Conservation (phyloP, 139 green algal genomes). For the Closterium sp. region DNA sequence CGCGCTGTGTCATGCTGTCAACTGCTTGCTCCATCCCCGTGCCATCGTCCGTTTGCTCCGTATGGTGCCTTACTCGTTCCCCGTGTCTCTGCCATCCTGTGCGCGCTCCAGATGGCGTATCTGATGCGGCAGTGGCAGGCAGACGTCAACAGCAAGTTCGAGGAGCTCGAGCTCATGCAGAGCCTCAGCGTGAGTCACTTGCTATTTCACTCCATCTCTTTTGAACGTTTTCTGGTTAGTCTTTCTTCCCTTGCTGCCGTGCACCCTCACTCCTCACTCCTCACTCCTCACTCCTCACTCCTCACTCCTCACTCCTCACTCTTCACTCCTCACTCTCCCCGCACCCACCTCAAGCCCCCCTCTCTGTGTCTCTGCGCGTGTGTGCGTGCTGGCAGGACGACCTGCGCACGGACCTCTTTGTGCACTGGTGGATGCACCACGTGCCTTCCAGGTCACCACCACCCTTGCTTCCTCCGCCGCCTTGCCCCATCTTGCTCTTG, state of each 20-base stretch:
- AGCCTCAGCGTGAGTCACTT: slow-evolving; percentile 9
- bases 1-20: neutral
- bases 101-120: neutral
- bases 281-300: neutral
- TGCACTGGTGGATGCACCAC: slow-evolving; percentile 3
- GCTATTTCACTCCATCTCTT: neutral
- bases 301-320: neutral
- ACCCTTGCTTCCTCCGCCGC: neutral
- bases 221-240: neutral
- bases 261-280: neutral
- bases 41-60: too few relatives aligned
- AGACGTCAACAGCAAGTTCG: neutral
- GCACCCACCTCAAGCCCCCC: neutral
- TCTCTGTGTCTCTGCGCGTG: too few relatives aligned
- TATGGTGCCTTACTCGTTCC: too few relatives aligned
- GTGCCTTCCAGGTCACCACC: neutral
- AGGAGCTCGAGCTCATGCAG: neutral
- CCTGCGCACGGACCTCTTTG: neutral
- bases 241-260: too few relatives aligned
- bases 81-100: neutral
- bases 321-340: neutral
- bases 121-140: slow-evolving; percentile 11
- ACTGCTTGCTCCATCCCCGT: neutral
- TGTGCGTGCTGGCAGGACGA: neutral
- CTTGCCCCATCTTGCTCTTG: neutral